Evolutionary conservation across 805 yeast species (phyloP).

Genomic region (Citeromyces matritensis): DNA sequence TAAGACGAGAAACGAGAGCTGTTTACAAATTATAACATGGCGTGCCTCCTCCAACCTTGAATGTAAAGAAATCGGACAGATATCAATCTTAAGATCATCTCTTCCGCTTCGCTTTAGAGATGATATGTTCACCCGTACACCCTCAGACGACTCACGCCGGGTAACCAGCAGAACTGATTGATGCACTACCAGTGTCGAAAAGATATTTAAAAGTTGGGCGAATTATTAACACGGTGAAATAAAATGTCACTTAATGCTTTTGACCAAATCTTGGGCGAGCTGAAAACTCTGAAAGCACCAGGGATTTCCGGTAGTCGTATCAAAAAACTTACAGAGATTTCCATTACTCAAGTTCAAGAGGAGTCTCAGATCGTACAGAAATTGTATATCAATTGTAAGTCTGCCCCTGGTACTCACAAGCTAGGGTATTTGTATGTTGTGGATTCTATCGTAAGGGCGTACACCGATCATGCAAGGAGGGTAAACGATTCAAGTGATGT

Average conservation of each 20-base stretch:
- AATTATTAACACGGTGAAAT: too few species aligned
- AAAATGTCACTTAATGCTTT: constrained; percentile 20
- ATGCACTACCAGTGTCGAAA: constrained; percentile 4
- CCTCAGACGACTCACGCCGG: too few species aligned
- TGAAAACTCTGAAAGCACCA: constrained; percentile 54
- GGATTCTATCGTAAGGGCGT: constrained; percentile 84
- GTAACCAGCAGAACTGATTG: constrained; percentile 3
- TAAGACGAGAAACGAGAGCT: too few species aligned
- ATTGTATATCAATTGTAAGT: constrained; percentile 53
- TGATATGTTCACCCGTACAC: too few species aligned
- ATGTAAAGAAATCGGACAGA: too few species aligned
- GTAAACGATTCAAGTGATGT: constrained; percentile 34
- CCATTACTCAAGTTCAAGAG: constrained; percentile 45
- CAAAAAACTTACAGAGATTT: constrained; percentile 67
- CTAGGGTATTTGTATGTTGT: constrained; percentile 83
- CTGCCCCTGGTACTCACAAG: constrained; percentile 68
- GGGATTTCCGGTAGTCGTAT: constrained; percentile 96
- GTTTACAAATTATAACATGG: too few species aligned
- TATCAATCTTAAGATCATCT: too few species aligned
- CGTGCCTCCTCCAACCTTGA: too few species aligned
- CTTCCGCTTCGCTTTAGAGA: too few species aligned
- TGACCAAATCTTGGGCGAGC: constrained; percentile 29
- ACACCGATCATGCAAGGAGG: constrained; percentile 51
- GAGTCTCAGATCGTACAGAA: constrained; percentile 38
- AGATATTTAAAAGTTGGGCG: constrained; percentile 2